A percentile compares a stretch with the other conserved stretches of the same genome.
phyloP scores from a whole-genome alignment of 1,139 yeast species.

The Blastobotrys petasosporus region DNA sequence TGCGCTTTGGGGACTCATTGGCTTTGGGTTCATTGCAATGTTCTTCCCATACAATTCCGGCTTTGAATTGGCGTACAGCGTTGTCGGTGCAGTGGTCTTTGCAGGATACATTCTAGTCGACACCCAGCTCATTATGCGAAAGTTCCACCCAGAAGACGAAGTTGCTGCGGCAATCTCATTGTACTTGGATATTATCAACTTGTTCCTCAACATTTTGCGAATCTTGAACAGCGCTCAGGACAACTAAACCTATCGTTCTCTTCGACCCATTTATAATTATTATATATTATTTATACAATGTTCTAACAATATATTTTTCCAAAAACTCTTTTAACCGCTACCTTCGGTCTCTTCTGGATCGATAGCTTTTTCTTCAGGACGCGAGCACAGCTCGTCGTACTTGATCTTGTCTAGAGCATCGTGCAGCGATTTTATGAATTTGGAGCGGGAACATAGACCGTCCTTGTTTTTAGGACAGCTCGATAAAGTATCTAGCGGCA shows the following conservation, averaged over 20 bases:
- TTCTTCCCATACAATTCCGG: slow-evolving; percentile 57
- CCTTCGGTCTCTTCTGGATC: no score
- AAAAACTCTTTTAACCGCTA: no score
- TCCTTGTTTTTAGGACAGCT: slow-evolving; percentile 32
- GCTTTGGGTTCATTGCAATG: slow-evolving; percentile 63
- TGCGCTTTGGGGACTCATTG: slow-evolving; percentile 63
- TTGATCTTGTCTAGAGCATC: slow-evolving; percentile 30
- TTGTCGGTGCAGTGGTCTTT: slow-evolving; percentile 69
- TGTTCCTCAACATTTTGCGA: slow-evolving; percentile 71
- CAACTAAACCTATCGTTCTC: slow-evolving; percentile 4
- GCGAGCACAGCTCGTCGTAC: slow-evolving; percentile 35
- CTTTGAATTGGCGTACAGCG: slow-evolving; percentile 59
- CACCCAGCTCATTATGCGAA: slow-evolving; percentile 75
- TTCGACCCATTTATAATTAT: not conserved
- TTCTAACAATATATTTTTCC: not conserved
- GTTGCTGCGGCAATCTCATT: slow-evolving; percentile 70
- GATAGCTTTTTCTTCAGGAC: not conserved
- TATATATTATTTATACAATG: not conserved
- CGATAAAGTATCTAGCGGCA: slow-evolving; percentile 35
- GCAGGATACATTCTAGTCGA: slow-evolving; percentile 70
- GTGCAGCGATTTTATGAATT: slow-evolving; percentile 33
- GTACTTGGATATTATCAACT: slow-evolving; percentile 74
- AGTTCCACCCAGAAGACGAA: slow-evolving; percentile 80
- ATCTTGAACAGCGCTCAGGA: slow-evolving; percentile 52
- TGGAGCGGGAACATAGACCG: slow-evolving; percentile 35